Evolutionary conservation across 2,329 filamentous ascomycete genomes (phyloP), one percentile per base, ranked within the genome.

Genomic region (Emergomyces africanus): DNA sequence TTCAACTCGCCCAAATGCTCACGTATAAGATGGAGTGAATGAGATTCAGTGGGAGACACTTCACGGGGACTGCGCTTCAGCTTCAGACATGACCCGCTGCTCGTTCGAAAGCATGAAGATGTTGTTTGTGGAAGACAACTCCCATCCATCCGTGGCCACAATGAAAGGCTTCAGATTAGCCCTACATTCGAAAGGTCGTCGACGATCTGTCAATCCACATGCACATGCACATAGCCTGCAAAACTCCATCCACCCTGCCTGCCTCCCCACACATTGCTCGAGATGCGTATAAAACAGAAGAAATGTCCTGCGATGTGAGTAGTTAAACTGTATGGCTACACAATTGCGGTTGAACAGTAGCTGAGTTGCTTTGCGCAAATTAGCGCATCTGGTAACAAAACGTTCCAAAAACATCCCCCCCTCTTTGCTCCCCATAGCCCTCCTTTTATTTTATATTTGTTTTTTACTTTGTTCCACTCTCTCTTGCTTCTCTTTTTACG

Each of bases 401-500:
- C n/a, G n/a, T n/a, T n/a, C n/a, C n/a, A n/a, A 1, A 39, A n/a
- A 54, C 30, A 20, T 30, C 2, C 8, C 50, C 9, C 2, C 3
- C 2, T 14, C 23, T 35, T 12, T 49, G 2, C 18, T 39, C 2
- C 30, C 3, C 5, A 12, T 33, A 35, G 39, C 23, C 42, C 42
- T 46, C 10, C 20, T 46, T 10, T 46, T n/a, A n/a, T n/a, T n/a
- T n/a, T n/a, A n/a, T n/a, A 25, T 39, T 62, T 63, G 56, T 57
- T 61, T 53, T 59, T 65, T 1, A 56, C 59, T 8, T 61, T 25
- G 8, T 35, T 25, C 2, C 9, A 64, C 15, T 49, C 14, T 48
- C 6, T 44, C n/a, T 23, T 9, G 44, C 50, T 41, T 30, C 39
- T 37, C 28, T 50, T n/a, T 41, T 37, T 48, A 54, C 30, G 49